A percentile compares a stretch with the other conserved stretches of the same genome.
Conservation (phyloP, 2,329 filamentous ascomycete genomes). For the Talaromyces sp. region DNA sequence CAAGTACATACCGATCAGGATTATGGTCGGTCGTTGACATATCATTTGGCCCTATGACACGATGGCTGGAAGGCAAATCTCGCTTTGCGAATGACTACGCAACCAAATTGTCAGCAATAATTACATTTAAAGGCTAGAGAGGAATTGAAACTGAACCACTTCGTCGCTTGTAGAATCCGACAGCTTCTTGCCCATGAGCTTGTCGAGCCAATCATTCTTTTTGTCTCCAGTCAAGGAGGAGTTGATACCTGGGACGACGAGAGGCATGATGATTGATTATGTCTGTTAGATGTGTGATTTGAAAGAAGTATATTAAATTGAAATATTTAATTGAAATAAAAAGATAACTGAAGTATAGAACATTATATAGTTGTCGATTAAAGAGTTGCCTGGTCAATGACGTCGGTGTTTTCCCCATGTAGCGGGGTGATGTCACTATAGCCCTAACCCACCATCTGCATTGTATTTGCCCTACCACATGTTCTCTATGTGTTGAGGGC, state of each 20-base stretch:
- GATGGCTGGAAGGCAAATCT: slow-evolving; percentile 45
- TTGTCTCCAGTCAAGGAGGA: slow-evolving; percentile 27
- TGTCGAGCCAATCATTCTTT: slow-evolving; percentile 43
- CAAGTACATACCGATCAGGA: slow-evolving; percentile 37
- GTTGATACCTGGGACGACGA: slow-evolving; percentile 46
- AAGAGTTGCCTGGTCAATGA: slow-evolving; percentile 4
- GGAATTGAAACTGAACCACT: slow-evolving; percentile 25
- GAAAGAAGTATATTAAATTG: background rate
- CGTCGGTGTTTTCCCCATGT: background rate
- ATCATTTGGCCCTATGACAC: slow-evolving; percentile 40
- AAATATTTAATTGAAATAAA: background rate
- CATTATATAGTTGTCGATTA: too few relatives aligned
- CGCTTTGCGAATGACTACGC: slow-evolving; percentile 44
- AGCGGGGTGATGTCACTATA: slow-evolving; percentile 10
- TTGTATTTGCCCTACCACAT: background rate
- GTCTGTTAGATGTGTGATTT: background rate
- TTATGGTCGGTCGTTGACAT: slow-evolving; percentile 42
- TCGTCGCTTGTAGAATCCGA: slow-evolving; percentile 36
- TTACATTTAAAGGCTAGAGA: background rate
- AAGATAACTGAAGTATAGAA: background rate
- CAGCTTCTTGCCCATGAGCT: slow-evolving; percentile 48
- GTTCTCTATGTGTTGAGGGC: too few relatives aligned
- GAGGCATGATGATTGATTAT: slow-evolving; percentile 38
- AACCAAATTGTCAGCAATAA: background rate
- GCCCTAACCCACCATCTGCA: background rate